Evolutionary conservation across 768 basidiomycete species (phyloP), one percentile per base, ranked within the genome.

Genomic region (Suillus variegatus): DNA sequence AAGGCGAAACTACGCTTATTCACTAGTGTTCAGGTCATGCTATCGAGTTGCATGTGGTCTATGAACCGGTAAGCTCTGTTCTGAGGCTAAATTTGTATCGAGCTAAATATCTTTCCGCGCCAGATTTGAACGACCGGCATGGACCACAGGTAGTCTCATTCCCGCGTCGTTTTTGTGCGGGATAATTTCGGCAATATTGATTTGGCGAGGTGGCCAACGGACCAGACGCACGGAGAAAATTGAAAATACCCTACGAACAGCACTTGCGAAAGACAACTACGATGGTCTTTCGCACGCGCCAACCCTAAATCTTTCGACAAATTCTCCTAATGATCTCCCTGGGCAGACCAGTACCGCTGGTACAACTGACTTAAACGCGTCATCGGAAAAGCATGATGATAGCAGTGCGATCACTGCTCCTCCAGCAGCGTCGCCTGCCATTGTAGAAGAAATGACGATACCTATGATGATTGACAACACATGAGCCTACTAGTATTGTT

Each of bases 21-120:
- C 0, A 40, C 49, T 25, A 41, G 40, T 49, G 49, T 60, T 3
- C 65, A 89, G 85, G 81, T 85, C 56, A 82, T 89, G 22, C 78
- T 93, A 8, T 91, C 92, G 70, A 89, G 85, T 12, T 86, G 84
- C 54, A 93, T 94, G 92, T 94, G 93, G 93, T 83, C 88, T 9
- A 70, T 94, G 71, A 86, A 93, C 70, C 81, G 90, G 83, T 87
- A 68, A 49, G 74, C 69, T 65, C 14, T 35, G 22, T 16, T 64
- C n/a, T 3, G 28, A 41, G 8, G 28, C 4, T 51, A 10, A 18
- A 25, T 8, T 41, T 20, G 5, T 22, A 68, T 74, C n/a, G 32
- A 36, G 22, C 41, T 20, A 49, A 47, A 32, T 32, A 38, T 14
- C 49, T 51, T 14, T 49, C 38, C 18, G 13, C 20, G 55, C 44